These are phyloP conservation scores for Yamadazyma paraphyllophila DNA, from an alignment of 805 yeast genomes.

Conservation along the genomic window DNA sequence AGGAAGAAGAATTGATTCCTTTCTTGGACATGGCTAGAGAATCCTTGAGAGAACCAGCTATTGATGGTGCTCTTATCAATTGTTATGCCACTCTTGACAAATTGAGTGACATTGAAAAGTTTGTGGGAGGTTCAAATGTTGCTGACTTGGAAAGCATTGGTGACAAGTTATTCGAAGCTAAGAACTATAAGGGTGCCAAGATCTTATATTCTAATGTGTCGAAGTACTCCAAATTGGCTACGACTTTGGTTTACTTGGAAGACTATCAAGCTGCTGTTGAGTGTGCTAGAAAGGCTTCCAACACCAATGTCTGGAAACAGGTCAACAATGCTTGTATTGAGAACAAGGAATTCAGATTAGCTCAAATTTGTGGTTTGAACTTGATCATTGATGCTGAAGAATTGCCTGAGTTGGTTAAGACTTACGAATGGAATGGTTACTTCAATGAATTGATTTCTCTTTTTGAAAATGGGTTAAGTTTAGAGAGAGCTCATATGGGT, in stretches of 20 bases:
- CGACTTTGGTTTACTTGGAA: slow-evolving; percentile 87
- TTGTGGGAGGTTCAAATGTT: slow-evolving; percentile 83
- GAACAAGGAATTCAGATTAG: slow-evolving; percentile 90
- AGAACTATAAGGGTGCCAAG: slow-evolving; percentile 91
- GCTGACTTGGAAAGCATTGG: slow-evolving; percentile 93
- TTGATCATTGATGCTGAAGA: slow-evolving; percentile 97
- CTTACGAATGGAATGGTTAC: slow-evolving; percentile 87
- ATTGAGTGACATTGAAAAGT: slow-evolving; percentile 76
- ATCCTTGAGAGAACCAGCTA: slow-evolving; percentile 82
- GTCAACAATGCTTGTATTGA: slow-evolving; percentile 96
- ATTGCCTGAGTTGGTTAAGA: slow-evolving; percentile 79
- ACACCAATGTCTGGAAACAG: slow-evolving; percentile 92
- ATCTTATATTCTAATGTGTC: slow-evolving; percentile 80
- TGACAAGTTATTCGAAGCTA: slow-evolving; percentile 77
- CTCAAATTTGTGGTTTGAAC: slow-evolving; percentile 98
- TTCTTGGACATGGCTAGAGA: slow-evolving; percentile 90
- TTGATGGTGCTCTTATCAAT: slow-evolving; percentile 89
- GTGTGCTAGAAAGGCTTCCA: slow-evolving; percentile 97
- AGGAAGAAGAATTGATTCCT: slow-evolving; percentile 87
- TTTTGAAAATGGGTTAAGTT: slow-evolving; percentile 91
- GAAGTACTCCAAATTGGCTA: slow-evolving; percentile 92
- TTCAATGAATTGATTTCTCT: slow-evolving; percentile 88
- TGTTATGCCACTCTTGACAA: slow-evolving; percentile 79
- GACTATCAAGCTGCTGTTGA: slow-evolving; percentile 98
- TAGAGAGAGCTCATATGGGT: slow-evolving; percentile 99